Evolutionary conservation across 2,329 filamentous ascomycete genomes (phyloP).

Genomic region (Penicillium expansum): DNA sequence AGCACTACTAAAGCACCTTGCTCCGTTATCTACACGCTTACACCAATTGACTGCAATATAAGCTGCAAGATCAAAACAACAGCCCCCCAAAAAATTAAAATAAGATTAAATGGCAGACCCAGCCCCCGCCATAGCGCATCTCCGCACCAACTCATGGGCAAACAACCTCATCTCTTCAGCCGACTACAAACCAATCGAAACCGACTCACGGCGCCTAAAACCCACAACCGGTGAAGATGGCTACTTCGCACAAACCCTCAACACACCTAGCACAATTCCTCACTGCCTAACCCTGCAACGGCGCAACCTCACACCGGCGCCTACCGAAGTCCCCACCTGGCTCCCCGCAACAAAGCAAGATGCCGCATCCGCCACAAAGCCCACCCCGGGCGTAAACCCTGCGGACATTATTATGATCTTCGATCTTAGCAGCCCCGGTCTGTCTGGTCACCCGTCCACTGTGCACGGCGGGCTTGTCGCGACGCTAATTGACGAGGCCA

Average conservation of each 20-base stretch:
- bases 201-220: constrained; percentile 42
- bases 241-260: constrained; percentile 42
- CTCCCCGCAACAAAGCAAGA: constrained; percentile 26
- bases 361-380: constrained; percentile 22
- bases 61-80: neutral
- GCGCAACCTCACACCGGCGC: constrained; percentile 25
- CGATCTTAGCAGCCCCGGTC: constrained; percentile 34
- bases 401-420: constrained; percentile 41
- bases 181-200: constrained; percentile 40
- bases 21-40: neutral
- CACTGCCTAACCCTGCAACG: constrained; percentile 41
- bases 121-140: constrained; percentile 22
- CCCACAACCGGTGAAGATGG: constrained; percentile 43
- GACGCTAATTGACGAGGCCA: constrained; percentile 45
- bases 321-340: constrained; percentile 23
- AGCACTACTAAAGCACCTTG: too few relatives aligned
- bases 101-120: constrained; percentile 22
- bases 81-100: too few relatives aligned
- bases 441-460: constrained; percentile 40
- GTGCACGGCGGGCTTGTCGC: constrained; percentile 44
- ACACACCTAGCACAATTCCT: constrained; percentile 41
- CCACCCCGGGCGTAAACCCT: constrained; percentile 24
- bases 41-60: neutral
- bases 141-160: constrained; percentile 31
- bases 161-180: constrained; percentile 32